Conservation (phyloP, 306 rosid species). For the Begonia loranthoides region DNA sequence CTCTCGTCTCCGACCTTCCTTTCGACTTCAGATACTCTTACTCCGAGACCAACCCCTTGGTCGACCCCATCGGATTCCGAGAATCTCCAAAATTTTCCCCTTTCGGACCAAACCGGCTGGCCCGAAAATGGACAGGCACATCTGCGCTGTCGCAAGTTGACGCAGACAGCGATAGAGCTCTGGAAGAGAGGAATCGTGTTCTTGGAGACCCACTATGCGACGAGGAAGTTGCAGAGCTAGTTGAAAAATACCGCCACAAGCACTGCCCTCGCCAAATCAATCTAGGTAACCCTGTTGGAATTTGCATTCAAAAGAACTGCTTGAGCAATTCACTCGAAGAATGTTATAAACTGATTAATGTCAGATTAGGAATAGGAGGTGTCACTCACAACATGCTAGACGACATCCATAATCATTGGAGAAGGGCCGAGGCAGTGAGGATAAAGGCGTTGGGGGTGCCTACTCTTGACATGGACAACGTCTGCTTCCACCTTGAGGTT, state of each 20-base stretch:
- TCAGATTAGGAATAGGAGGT: slow-evolving; percentile 88
- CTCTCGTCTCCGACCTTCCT: slow-evolving; percentile 61
- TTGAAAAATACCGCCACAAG: slow-evolving; percentile 67
- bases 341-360: too few species aligned
- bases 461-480: slow-evolving; percentile 77
- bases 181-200: slow-evolving; percentile 39
- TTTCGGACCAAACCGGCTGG: slow-evolving; percentile 62
- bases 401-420: slow-evolving; percentile 92
- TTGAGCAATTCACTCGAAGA: too few species aligned
- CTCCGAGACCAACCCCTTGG: slow-evolving; percentile 41
- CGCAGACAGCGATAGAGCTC: slow-evolving; percentile 16
- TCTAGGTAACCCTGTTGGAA: slow-evolving; percentile 27
- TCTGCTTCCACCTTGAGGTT: slow-evolving; percentile 92
- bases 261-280: slow-evolving; percentile 78
- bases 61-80: slow-evolving; percentile 63
- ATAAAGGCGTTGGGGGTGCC: slow-evolving; percentile 96
- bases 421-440: slow-evolving; percentile 85
- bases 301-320: too few species aligned
- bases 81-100: slow-evolving; percentile 92
- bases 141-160: slow-evolving; percentile 37
- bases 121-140: slow-evolving; percentile 51
- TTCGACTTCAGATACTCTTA: slow-evolving; percentile 75
- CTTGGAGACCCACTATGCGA: slow-evolving; percentile 67
- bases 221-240: slow-evolving; percentile 60
- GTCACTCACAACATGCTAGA: slow-evolving; percentile 87